phyloP scores from a whole-genome alignment of 371 early-diverging fungal species.

The Apophysomyces sp. region DNA sequence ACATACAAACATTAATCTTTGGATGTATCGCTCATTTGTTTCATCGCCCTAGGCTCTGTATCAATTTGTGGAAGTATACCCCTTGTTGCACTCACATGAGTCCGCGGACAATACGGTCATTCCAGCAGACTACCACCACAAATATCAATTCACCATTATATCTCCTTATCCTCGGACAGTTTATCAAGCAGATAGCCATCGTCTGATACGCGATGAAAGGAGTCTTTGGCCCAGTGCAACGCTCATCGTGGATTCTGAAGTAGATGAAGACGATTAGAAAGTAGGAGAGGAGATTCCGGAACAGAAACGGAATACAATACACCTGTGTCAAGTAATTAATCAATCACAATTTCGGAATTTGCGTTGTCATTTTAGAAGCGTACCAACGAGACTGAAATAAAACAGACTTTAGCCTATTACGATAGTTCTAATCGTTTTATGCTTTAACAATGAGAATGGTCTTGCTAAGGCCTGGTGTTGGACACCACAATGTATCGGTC shows the following conservation, averaged over 20 bases:
- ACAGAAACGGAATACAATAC: no score
- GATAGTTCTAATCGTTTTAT: no score
- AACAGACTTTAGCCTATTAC: no score
- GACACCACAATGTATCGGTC: no score
- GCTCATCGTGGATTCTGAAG: slow-evolving; percentile 67
- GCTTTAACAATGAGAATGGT: no score
- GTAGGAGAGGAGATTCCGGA: not conserved
- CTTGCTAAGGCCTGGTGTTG: no score
- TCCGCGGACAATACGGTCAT: slow-evolving; percentile 27
- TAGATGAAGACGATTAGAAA: slow-evolving; percentile 39
- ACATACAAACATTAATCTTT: not conserved
- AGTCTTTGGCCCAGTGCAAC: slow-evolving; percentile 78
- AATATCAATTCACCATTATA: slow-evolving; percentile 67
- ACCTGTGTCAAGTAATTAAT: no score
- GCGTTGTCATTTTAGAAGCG: no score
- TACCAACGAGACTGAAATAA: no score
- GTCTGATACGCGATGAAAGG: slow-evolving; percentile 43
- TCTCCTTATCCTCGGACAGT: slow-evolving; percentile 74
- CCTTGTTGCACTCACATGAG: slow-evolving; percentile 60
- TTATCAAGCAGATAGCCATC: slow-evolving; percentile 37
- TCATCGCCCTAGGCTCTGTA: slow-evolving; percentile 44
- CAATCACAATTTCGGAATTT: no score
- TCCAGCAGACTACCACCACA: slow-evolving; percentile 62
- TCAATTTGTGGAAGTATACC: slow-evolving; percentile 76
- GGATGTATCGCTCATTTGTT: not conserved